Evolutionary conservation across 257 asterid species (phyloP).

Genomic region (Striga asiatica): DNA sequence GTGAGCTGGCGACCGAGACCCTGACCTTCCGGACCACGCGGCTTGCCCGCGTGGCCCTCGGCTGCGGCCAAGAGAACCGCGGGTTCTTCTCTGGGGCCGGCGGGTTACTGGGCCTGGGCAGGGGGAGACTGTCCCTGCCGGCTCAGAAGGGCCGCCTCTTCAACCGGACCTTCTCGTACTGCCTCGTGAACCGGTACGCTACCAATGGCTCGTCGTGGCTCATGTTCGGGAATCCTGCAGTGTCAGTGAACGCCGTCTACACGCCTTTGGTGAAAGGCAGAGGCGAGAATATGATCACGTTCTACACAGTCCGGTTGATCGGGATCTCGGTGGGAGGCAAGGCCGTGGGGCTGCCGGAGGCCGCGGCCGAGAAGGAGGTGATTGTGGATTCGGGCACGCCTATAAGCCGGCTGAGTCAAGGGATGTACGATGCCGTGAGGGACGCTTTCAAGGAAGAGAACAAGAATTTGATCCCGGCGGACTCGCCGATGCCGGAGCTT

Average conservation of each 20-base stretch:
- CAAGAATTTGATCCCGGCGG: constrained; percentile 26
- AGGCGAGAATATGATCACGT: constrained; percentile 61
- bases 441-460: constrained; percentile 63
- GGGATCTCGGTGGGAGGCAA: constrained; percentile 82
- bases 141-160: constrained; percentile 53
- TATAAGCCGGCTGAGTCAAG: constrained; percentile 66
- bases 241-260: constrained; percentile 44
- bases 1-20: constrained; percentile 80
- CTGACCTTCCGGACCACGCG: constrained; percentile 46
- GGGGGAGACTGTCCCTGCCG: constrained; percentile 67
- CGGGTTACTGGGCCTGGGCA: constrained; percentile 75
- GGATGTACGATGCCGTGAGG: constrained; percentile 59
- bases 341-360: constrained; percentile 36
- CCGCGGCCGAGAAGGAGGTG: constrained; percentile 56
- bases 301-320: constrained; percentile 54
- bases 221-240: constrained; percentile 62
- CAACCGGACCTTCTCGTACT: constrained; percentile 61
- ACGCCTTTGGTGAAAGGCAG: constrained; percentile 58
- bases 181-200: constrained; percentile 67
- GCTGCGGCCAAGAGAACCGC: constrained; percentile 86
- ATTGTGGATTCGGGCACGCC: constrained; percentile 89
- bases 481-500: constrained; percentile 51
- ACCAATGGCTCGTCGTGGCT: constrained; percentile 56
- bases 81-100: constrained; percentile 83
- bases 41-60: constrained; percentile 49